These are phyloP conservation scores for Colletotrichum sp. DNA, from an alignment of 2,329 filamentous ascomycete genomes.

Conservation along the genomic window DNA sequence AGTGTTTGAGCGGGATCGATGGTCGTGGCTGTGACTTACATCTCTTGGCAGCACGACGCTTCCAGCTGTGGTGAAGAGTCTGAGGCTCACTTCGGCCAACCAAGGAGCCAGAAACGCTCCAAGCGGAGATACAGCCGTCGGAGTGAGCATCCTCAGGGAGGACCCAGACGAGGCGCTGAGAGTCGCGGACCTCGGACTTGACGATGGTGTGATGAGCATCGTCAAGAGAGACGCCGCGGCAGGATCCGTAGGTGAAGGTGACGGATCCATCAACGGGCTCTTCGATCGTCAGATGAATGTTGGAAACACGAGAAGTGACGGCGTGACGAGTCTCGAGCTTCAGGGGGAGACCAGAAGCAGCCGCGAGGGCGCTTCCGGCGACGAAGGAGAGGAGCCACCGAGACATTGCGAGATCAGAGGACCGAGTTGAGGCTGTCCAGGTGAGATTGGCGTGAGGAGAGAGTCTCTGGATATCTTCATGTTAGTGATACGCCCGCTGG, in stretches of 20 bases:
- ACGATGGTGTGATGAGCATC: slow-evolving; percentile 25
- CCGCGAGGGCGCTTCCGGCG: slow-evolving; percentile 15
- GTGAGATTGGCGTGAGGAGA: background rate
- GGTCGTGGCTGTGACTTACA: background rate
- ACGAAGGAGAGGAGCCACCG: slow-evolving; percentile 18
- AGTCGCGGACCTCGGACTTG: slow-evolving; percentile 19
- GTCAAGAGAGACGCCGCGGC: slow-evolving; percentile 8
- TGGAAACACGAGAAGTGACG: slow-evolving; percentile 37
- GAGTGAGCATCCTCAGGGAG: slow-evolving; percentile 24
- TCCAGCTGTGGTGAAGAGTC: slow-evolving; percentile 29
- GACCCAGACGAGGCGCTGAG: slow-evolving; percentile 28
- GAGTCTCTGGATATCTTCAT: background rate
- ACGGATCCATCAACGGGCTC: slow-evolving; percentile 21
- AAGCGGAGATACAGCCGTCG: slow-evolving; percentile 46
- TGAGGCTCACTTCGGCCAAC: slow-evolving; percentile 41
- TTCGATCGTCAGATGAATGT: slow-evolving; percentile 29
- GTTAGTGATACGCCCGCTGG: background rate
- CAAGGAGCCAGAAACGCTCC: slow-evolving; percentile 32
- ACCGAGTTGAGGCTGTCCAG: background rate
- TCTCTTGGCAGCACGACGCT: slow-evolving; percentile 24
- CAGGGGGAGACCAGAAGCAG: slow-evolving; percentile 27
- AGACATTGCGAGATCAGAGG: slow-evolving; percentile 8
- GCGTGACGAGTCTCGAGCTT: slow-evolving; percentile 38
- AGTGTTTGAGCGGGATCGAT: slow-evolving; percentile 8
- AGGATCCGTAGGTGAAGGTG: slow-evolving; percentile 27